Evolutionary conservation across 2,329 filamentous ascomycete species (phyloP), one percentile per base, ranked within the genome.

Genomic region (Botrytis pseudocinerea): DNA sequence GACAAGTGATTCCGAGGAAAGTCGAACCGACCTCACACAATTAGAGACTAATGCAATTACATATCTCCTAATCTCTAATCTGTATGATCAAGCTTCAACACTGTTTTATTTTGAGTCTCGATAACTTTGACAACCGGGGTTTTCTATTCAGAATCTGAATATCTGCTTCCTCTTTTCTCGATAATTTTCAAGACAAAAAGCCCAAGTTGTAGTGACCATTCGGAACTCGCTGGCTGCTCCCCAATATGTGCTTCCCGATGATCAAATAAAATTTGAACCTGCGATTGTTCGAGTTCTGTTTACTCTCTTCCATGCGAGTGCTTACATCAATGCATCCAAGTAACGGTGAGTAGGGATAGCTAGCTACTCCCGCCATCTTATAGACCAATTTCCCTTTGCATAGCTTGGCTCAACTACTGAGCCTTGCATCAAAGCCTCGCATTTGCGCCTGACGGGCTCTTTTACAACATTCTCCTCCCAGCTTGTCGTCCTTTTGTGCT

Each of bases 311-410:
- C 16, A 57, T 18, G n/a, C 51, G 4, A 57, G 16, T 57, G 51
- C n/a, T 57, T 32, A 28, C 51, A 6, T 32, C 42, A 18, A 6
- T 63, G 40, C 42, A 46, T 44, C n/a, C 8, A 63, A 46, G 18
- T 9, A 46, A 35, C 6, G 32, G 20, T 5, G 28, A 5, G n/a
- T 46, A 65, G 32, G 48, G 42, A 48, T 32, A 65, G 6, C 28
- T 32, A 66, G 18, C 38, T 71, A 68, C 48, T 71, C 61, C 16
- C 70, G 46, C 70, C 70, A 71, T 71, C 70, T 51, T 68, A 71
- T 71, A 44, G 70, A 71, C 70, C 70, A 71, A 32, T 71, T 71
- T 4, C 70, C 70, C 59, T 71, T 71, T 12, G 70, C 70, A 46
- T 60, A 71, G 20, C 70, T 71, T 57, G 70, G 70, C 61, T 71